These are phyloP conservation scores for Xylariaceae sp. DNA, from an alignment of 2,329 filamentous ascomycete genomes.

Conservation along the genomic window DNA sequence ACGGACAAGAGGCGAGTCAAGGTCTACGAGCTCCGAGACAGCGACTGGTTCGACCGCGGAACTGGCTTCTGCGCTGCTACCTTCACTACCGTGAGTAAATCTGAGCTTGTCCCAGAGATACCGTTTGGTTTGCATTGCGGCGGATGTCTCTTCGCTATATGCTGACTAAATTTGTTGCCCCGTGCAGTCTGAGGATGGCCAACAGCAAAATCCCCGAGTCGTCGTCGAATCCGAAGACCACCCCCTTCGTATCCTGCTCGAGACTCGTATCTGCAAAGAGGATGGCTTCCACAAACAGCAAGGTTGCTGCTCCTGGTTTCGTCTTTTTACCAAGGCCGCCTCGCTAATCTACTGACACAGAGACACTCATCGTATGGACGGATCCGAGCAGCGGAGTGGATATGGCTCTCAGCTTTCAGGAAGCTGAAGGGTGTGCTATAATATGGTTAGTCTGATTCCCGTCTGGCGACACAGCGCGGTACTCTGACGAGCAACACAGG, in stretches of 20 bases:
- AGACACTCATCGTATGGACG: slow-evolving; percentile 98
- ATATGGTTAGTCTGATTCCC: slow-evolving; percentile 64
- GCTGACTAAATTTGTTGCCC: no score
- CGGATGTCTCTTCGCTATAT: no score
- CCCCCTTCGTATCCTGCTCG: slow-evolving; percentile 73
- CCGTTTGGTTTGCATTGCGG: no score
- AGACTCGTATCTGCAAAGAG: slow-evolving; percentile 86
- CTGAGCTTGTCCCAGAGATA: no score
- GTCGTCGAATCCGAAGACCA: slow-evolving; percentile 92
- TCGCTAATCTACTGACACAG: slow-evolving; percentile 40
- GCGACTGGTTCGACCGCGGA: slow-evolving; percentile 98
- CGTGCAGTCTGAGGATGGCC: slow-evolving; percentile 48
- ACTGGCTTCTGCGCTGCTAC: slow-evolving; percentile 90
- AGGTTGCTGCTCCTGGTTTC: slow-evolving; percentile 51
- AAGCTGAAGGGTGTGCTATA: slow-evolving; percentile 84
- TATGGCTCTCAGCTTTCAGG: slow-evolving; percentile 98
- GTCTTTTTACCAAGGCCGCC: not conserved
- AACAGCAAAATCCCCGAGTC: slow-evolving; percentile 77
- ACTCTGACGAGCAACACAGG: slow-evolving; percentile 47
- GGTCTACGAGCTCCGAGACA: slow-evolving; percentile 96
- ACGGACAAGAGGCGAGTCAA: slow-evolving; percentile 78
- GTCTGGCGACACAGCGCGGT: not conserved
- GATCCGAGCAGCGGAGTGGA: slow-evolving; percentile 78
- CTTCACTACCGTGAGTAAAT: slow-evolving; percentile 60
- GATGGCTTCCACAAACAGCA: slow-evolving; percentile 98